phyloP scores from a whole-genome alignment of 2,329 filamentous ascomycete species.

The Botrytis galanthina region DNA sequence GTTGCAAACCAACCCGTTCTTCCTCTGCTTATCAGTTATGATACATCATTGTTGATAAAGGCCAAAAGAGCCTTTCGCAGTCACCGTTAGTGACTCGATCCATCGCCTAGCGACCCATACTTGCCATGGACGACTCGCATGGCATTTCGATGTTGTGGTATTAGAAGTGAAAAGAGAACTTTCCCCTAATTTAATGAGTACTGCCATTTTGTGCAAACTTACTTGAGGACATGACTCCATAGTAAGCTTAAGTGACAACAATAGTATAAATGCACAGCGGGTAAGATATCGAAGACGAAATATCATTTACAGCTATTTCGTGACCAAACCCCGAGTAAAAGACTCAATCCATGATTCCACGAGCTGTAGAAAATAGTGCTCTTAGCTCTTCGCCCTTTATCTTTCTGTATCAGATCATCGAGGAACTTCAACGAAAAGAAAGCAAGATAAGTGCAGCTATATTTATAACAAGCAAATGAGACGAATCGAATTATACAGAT shows the following conservation, averaged over 20 bases:
- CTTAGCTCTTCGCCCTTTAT: neutral
- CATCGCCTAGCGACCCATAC: neutral
- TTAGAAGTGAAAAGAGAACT: neutral
- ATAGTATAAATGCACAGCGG: neutral
- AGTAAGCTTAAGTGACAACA: neutral
- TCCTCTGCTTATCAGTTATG: too few relatives aligned
- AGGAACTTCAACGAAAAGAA: neutral
- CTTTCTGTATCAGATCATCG: fast-evolving
- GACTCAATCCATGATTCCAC: too few relatives aligned
- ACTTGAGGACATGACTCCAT: neutral
- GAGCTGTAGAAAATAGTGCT: neutral
- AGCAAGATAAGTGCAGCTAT: neutral
- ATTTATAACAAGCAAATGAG: neutral
- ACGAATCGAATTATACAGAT: neutral
- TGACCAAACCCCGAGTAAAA: too few relatives aligned
- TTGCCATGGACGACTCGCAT: neutral
- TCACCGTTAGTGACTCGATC: too few relatives aligned
- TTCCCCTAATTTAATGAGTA: neutral
- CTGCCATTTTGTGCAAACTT: too few relatives aligned
- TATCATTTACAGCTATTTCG: too few relatives aligned
- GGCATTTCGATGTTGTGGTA: neutral
- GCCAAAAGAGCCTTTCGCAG: too few relatives aligned
- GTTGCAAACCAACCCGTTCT: too few relatives aligned
- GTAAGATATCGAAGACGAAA: fast-evolving
- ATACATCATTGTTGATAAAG: too few relatives aligned